Conservation (phyloP, 2,329 filamentous ascomycete species). For the Curvularia verruculosa region DNA sequence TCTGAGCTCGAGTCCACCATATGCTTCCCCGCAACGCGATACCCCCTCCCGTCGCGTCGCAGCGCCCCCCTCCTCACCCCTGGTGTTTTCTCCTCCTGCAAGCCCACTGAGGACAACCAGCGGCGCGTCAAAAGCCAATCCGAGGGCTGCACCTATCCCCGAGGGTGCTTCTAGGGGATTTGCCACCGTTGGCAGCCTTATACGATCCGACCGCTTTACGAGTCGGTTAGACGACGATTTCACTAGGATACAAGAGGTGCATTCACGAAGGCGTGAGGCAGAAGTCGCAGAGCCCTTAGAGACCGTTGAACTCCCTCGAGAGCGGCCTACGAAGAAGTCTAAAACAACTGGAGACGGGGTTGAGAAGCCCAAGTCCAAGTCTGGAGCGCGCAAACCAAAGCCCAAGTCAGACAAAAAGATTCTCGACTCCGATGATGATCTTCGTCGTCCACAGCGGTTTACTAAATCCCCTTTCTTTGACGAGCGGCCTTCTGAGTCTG, state of each 20-base stretch:
- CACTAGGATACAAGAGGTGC: slow-evolving; percentile 10
- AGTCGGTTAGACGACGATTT: slow-evolving; percentile 23
- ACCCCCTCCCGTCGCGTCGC: slow-evolving; percentile 38
- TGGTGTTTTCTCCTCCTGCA: slow-evolving; percentile 29
- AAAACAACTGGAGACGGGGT: slow-evolving; percentile 6
- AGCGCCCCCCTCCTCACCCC: slow-evolving; percentile 32
- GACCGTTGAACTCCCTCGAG: slow-evolving; percentile 25
- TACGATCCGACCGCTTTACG: slow-evolving; percentile 39
- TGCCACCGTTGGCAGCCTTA: slow-evolving; percentile 42
- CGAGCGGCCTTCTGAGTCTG: slow-evolving; percentile 11
- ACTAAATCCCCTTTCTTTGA: slow-evolving; percentile 34
- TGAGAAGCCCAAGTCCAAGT: slow-evolving; percentile 33
- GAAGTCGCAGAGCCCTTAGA: neutral
- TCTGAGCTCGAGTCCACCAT: slow-evolving; percentile 44
- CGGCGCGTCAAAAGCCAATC: slow-evolving; percentile 39
- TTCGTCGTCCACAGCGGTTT: slow-evolving; percentile 18
- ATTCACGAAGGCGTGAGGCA: slow-evolving; percentile 8
- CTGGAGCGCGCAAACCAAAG: slow-evolving; percentile 37
- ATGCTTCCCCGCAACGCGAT: slow-evolving; percentile 28
- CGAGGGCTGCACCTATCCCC: slow-evolving; percentile 36
- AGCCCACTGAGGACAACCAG: slow-evolving; percentile 21
- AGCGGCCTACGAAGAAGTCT: slow-evolving; percentile 21
- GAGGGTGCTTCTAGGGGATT: slow-evolving; percentile 38
- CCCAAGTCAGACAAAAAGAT: slow-evolving; percentile 28
- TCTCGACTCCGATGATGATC: slow-evolving; percentile 22